Base-by-base conservation (phyloP, 2,329 filamentous ascomycete species). In the Corynespora cassiicola region DNA sequence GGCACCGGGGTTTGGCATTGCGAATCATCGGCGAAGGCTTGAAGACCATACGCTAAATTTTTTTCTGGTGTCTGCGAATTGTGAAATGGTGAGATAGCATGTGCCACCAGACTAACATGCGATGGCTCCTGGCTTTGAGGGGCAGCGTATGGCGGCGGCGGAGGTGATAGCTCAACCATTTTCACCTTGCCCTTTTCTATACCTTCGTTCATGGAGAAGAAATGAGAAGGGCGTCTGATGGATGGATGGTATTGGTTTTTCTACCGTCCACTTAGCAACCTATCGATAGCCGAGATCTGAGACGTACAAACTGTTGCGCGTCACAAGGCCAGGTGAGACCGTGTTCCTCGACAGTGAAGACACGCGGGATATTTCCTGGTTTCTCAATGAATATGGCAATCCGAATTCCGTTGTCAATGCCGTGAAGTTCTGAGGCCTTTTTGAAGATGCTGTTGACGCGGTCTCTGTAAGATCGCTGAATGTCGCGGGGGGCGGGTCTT, bases 401-500 rank as follows among this genome's bases (percentile, higher is more conserved):
- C 11, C 17, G 16, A 12, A 32, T 20, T 21, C 23, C 17, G 12
- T 22, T 8, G 15, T 20, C 19, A 19, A 32, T n/a, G n/a, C 17
- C n/a, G 12, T 34, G 21, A 5, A 34, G 21, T 26, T 34, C 31
- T 5, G 21, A 16, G 5, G n/a, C 21, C 19, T 34, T 34, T 12
- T 25, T 34, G 15, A 34, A 34, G 9, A 34, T 24, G 21, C 21
- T 16, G 14, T 25, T 34, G 7, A 24, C 17, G 21, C 21, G 21
- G 12, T 11, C 26, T 6, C 18, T 4, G 31, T 16, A 34, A 17
- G 31, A 25, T 26, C 31, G 31, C 5, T 6, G 7, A 5, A 15
- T 6, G 26, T 34, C 20, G 21, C 31, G 31, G n/a, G 31, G 31
- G 8, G 22, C 17, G n/a, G n/a, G n/a, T 26, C 14, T 34, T 14